Conservation (phyloP, 2,329 filamentous ascomycete species). For the Cryphonectria japonica region DNA sequence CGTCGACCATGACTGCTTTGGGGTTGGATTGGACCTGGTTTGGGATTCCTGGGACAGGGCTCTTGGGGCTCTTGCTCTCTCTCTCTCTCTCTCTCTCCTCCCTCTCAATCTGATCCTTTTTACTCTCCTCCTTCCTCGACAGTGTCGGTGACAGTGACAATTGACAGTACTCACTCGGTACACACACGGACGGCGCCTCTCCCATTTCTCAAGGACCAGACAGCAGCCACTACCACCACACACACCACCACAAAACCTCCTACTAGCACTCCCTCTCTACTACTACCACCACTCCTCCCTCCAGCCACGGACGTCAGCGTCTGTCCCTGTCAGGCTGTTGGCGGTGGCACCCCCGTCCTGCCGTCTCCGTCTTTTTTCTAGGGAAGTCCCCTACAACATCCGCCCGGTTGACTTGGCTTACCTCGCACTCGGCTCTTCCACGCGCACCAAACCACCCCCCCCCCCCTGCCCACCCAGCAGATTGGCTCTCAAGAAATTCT, state of each 20-base stretch:
- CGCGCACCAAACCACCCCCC: neutral
- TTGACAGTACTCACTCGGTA: neutral
- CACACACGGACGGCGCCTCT: neutral
- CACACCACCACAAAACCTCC: neutral
- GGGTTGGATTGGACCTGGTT: neutral
- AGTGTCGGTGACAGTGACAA: neutral
- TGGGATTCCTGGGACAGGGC: neutral
- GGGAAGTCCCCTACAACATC: neutral
- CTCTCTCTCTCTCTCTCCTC: no score
- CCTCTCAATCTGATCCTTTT: neutral
- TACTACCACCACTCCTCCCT: neutral
- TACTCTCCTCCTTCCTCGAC: neutral
- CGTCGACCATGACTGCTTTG: neutral
- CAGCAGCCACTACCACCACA: neutral
- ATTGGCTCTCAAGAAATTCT: conserved; percentile 3
- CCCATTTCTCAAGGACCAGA: neutral
- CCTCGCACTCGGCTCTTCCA: neutral
- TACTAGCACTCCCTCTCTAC: neutral
- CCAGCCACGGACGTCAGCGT: conserved; percentile 4
- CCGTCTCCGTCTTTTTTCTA: neutral
- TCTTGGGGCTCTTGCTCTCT: neutral
- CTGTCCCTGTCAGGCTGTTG: neutral
- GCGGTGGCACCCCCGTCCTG: neutral
- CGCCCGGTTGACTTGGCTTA: neutral
- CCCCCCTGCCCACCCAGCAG: neutral